Evolutionary conservation across 225 moss, liverwort and hornwort species (phyloP), one percentile per base, ranked within the genome.

Genomic region (Polytrichum formosum): DNA sequence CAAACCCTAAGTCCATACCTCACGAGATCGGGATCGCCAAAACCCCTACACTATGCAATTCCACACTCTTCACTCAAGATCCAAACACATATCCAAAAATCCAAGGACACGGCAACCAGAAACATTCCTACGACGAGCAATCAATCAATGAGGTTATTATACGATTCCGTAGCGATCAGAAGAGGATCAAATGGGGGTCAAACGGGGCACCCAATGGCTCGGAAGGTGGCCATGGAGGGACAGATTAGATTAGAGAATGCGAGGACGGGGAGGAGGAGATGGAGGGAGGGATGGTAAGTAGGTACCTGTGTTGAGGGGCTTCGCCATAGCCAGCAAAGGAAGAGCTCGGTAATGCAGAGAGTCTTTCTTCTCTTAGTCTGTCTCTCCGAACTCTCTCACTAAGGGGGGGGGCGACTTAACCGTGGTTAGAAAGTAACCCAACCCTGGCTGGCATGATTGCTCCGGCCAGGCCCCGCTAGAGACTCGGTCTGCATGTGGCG

Each of bases 321-420:
- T 69, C 83, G 83, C 83, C 87, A 87, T 83, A 67, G 81, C 81
- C 78, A 56, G 81, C 46, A 13, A 46, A 46, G 46, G 16, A 46
- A 46, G 46, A 46, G 46, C 46, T 46, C 46, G 46, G 16, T 13
- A 1, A 46, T 16, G 46, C 16, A 46, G 46, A 46, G 37, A 46
- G 23, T 59, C 59, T 23, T 59, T 22, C 59, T 22, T 59, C 21
- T 22, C 59, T 23, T 21, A 13, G 46, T 37, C 16, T 35, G 23
- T 23, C 46, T 46, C 46, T 46, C 46, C 46, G 13, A 46, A 46
- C 46, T 46, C 46, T 46, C 37, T 37, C 10, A 37, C 37, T 10
- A 10, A 8, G 10, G 33, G 33, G 33, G 35, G 2, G 35, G 35
- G 7, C 1, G 0, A 2, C 37, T 4, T 3, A 46, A 46, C 46